phyloP scores from a whole-genome alignment of 768 basidiomycete species.

The Termitomyces sp. region DNA sequence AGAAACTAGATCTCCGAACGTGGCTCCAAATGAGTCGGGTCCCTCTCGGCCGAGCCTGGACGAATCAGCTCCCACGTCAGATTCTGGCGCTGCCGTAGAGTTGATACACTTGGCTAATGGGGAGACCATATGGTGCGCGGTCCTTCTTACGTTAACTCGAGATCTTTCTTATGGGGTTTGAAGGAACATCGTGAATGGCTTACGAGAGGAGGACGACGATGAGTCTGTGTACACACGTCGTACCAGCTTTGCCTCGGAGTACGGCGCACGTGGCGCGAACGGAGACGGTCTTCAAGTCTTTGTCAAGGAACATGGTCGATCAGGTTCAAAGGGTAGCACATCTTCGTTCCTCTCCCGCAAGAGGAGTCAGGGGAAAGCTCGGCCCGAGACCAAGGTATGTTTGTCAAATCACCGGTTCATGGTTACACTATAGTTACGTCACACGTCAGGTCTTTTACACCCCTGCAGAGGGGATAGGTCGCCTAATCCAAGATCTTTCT shows the following conservation, averaged over 20 bases:
- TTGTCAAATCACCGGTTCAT: conserved; percentile 13
- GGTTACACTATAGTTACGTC: conserved; percentile 26
- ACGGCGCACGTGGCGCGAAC: conserved; percentile 48
- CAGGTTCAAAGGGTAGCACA: conserved; percentile 63
- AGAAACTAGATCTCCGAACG: conserved; percentile 43
- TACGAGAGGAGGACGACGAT: conserved; percentile 75
- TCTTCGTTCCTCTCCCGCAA: conserved; percentile 62
- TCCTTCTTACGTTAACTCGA: conserved; percentile 6
- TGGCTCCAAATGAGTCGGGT: conserved; percentile 33
- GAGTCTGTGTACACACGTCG: conserved; percentile 68
- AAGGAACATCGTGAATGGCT: conserved; percentile 82
- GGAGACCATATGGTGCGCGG: conserved; percentile 76
- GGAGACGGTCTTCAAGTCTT: conserved; percentile 67
- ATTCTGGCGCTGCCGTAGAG: conserved; percentile 64
- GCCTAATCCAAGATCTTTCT: conserved; percentile 79
- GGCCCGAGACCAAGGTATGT: conserved; percentile 83
- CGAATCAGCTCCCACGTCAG: conserved; percentile 31
- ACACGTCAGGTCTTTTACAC: conserved; percentile 65
- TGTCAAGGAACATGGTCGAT: conserved; percentile 72
- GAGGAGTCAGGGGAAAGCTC: conserved; percentile 52
- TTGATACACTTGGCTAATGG: conserved; percentile 85
- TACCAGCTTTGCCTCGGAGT: conserved; percentile 73
- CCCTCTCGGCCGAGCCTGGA: conserved; percentile 25
- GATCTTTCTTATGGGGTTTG: conserved; percentile 12
- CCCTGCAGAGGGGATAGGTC: conserved; percentile 75